Percentiles rank a stretch among this genome's conserved stretches.
phyloP scores from a whole-genome alignment of 2,329 filamentous ascomycete species.

The Aspergillus pseudoviridinutans region DNA sequence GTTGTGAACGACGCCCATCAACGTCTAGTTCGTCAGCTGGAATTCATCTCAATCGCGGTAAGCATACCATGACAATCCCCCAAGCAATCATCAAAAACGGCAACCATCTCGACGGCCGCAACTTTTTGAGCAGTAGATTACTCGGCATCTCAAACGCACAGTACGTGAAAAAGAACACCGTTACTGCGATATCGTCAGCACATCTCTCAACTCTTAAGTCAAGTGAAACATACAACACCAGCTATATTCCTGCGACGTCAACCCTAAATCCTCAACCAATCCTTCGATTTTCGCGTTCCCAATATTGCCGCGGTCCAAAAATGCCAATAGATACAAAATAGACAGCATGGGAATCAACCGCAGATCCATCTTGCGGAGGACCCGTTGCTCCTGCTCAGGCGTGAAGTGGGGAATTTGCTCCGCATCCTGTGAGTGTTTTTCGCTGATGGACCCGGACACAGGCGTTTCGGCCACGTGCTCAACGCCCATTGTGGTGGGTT shows the following conservation, averaged over 20 bases:
- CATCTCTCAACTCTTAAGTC: not conserved
- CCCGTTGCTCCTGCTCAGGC: slow-evolving; percentile 11
- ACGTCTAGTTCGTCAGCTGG: slow-evolving; percentile 22
- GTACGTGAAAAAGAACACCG: slow-evolving; percentile 28
- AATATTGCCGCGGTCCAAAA: slow-evolving; percentile 33
- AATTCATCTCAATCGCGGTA: not conserved
- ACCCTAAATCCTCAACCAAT: slow-evolving; percentile 24
- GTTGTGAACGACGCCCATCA: slow-evolving; percentile 48
- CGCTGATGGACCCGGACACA: not conserved
- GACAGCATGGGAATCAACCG: slow-evolving; percentile 26
- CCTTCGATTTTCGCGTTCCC: slow-evolving; percentile 35
- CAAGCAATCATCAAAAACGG: slow-evolving; percentile 35
- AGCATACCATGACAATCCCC: slow-evolving; percentile 42
- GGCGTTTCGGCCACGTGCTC: not conserved
- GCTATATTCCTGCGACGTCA: slow-evolving; percentile 30
- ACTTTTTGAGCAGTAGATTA: slow-evolving; percentile 22
- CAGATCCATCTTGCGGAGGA: slow-evolving; percentile 27
- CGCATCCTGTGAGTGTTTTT: not conserved
- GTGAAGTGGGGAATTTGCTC: not conserved
- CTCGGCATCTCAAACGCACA: slow-evolving; percentile 21
- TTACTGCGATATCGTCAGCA: slow-evolving; percentile 16
- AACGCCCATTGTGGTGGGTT: not conserved
- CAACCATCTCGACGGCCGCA: slow-evolving; percentile 27
- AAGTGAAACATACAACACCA: slow-evolving; percentile 20
- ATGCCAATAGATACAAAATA: slow-evolving; percentile 27